Base-by-base conservation (phyloP, 1,284 basidiomycete species). In the Ganoderma lucidum region DNA sequence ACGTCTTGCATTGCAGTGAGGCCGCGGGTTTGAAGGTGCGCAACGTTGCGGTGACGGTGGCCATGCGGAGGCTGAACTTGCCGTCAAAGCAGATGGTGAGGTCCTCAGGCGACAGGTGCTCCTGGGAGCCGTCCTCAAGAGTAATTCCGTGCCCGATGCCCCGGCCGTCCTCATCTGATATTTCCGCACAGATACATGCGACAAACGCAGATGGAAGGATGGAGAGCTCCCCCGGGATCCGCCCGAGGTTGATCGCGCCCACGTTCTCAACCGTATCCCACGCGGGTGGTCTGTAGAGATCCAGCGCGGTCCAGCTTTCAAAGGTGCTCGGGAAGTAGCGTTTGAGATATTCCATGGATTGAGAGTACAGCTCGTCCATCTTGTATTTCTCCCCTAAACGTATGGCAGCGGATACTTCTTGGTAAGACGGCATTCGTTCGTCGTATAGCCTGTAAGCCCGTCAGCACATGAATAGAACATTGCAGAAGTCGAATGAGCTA, bases 311-410 rank as follows among this genome's bases (percentile, higher is more conserved):
- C 63, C 68, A 55, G 30, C 6, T 14, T 19, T 59, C 53, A 28
- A 65, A 63, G 61, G 51, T 45, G 41, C 42, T 19, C 2, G 68
- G 60, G 44, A 41, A 65, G 55, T 45, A 28, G 19, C 14, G n/a
- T 39, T 69, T 59, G 17, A 69, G 51, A 17, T 44, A 35, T 0
- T 14, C 35, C 15, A 69, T 32, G 15, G 56, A 37, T 17, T 51
- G 8, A 6, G 60, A 56, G 30, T 53, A 44, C 15, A 55, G 14
- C 19, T 44, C 32, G 3, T 6, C 17, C n/a, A 68, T 61, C 59
- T 68, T 37, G 48, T 68, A 68, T 23, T 68, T 69, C 37, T 58
- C 37, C 3, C 64, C 68, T 3, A 69, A 60, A 10, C 61, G 60
- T 30, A 65, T 65, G 17, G 8, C 58, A 2, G 68, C 64, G 14